Evolutionary conservation across 768 basidiomycete genomes (phyloP).

Genomic region (Thelephora ganbajun): DNA sequence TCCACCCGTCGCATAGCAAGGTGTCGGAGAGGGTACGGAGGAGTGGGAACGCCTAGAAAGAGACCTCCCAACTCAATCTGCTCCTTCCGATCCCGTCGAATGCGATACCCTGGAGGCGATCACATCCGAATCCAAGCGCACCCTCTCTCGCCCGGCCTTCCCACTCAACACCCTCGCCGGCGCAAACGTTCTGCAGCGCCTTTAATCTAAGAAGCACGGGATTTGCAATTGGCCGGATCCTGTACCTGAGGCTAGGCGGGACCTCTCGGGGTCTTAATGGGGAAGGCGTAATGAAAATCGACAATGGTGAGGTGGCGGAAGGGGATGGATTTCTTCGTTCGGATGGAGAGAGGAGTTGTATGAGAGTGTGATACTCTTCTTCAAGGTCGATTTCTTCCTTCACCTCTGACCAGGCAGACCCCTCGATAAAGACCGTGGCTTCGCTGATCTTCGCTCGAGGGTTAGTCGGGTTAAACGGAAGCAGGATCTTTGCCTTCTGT

Average conservation of each 20-base stretch:
- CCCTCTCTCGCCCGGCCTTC: constrained; percentile 36
- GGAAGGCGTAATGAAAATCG: not conserved
- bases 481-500: no score
- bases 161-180: constrained; percentile 25
- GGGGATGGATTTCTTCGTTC: constrained; percentile 8
- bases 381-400: no score
- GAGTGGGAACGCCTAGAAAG: not conserved
- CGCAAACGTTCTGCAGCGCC: constrained; percentile 45
- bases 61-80: constrained; percentile 27
- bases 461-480: constrained; percentile 5
- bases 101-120: constrained; percentile 43
- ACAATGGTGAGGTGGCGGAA: constrained; percentile 8
- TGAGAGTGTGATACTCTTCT: no score
- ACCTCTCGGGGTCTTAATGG: not conserved
- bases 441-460: constrained; percentile 1
- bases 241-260: not conserved
- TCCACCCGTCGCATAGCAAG: no score
- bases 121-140: constrained; percentile 38
- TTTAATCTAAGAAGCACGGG: constrained; percentile 42
- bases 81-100: constrained; percentile 51
- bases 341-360: not conserved
- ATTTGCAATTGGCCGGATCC: constrained; percentile 41
- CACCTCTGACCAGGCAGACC: not conserved
- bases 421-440: not conserved
- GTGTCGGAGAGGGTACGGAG: no score